These are phyloP conservation scores for Abrus precatorius DNA, from an alignment of 306 rosid genomes.

Conservation along the genomic window DNA sequence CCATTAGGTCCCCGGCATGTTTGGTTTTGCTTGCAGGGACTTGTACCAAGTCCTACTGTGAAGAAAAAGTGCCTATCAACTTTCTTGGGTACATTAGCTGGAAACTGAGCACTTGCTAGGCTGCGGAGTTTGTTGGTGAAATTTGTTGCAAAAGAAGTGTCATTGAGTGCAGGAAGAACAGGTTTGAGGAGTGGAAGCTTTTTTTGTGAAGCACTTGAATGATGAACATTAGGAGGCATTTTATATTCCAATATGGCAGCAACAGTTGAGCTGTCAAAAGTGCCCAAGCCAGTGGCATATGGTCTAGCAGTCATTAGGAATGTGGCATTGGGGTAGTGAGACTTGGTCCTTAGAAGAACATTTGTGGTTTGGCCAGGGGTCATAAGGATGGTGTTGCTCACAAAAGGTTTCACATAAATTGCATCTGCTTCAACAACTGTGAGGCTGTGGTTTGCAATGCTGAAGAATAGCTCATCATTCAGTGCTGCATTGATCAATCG, in stretches of 20 bases:
- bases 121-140: slow-evolving; percentile 63
- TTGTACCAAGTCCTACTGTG: slow-evolving; percentile 75
- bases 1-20: slow-evolving; percentile 79
- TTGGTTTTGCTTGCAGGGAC: slow-evolving; percentile 58
- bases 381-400: slow-evolving; percentile 59
- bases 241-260: slow-evolving; percentile 63
- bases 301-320: slow-evolving; percentile 76
- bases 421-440: slow-evolving; percentile 75
- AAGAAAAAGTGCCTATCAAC: slow-evolving; percentile 70
- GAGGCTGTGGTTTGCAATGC: slow-evolving; percentile 77
- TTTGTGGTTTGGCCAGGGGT: slow-evolving; percentile 81
- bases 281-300: slow-evolving; percentile 61
- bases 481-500: slow-evolving; percentile 78
- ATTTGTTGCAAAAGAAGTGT: slow-evolving; percentile 72
- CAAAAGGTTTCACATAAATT: slow-evolving; percentile 71
- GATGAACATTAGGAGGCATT: slow-evolving; percentile 40
- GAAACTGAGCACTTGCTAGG: slow-evolving; percentile 61
- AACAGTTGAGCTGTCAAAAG: slow-evolving; percentile 78
- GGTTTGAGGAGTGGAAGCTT: slow-evolving; percentile 62
- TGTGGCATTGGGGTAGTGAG: slow-evolving; percentile 66
- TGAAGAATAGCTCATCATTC: slow-evolving; percentile 72
- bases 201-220: slow-evolving; percentile 42
- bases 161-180: slow-evolving; percentile 65
- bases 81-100: slow-evolving; percentile 67
- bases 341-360: slow-evolving; percentile 67